phyloP scores from a whole-genome alignment of 768 basidiomycete genomes.

The Rhizopogon salebrosus region DNA sequence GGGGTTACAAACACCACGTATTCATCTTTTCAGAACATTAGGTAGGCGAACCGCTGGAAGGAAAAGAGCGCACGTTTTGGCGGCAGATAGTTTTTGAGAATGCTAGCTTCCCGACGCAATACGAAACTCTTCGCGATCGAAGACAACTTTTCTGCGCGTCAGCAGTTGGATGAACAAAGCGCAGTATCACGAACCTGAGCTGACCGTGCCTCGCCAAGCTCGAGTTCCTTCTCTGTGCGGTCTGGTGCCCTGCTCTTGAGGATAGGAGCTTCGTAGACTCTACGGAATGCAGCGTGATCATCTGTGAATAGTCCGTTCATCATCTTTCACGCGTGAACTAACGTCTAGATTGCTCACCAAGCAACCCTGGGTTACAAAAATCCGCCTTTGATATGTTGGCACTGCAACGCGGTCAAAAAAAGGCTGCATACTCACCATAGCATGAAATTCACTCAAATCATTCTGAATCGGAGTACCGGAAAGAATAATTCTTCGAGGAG shows the following conservation, averaged over 20 bases:
- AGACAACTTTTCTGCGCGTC: conserved; percentile 44
- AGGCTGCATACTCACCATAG: conserved; percentile 64
- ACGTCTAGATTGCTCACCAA: conserved; percentile 53
- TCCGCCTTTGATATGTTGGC: conserved; percentile 51
- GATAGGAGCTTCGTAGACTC: conserved; percentile 85
- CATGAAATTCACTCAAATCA: conserved; percentile 90
- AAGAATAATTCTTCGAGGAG: conserved; percentile 77
- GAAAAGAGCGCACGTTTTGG: conserved; percentile 67
- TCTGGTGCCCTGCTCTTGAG: conserved; percentile 78
- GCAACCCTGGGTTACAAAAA: conserved; percentile 89
- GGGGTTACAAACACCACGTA: conserved; percentile 97
- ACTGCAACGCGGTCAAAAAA: not conserved
- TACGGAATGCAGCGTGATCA: conserved; percentile 69
- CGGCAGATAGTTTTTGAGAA: conserved; percentile 80
- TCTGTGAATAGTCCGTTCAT: conserved; percentile 35
- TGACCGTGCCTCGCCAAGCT: conserved; percentile 72
- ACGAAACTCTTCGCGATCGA: conserved; percentile 84
- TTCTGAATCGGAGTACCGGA: conserved; percentile 98
- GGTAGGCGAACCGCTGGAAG: not conserved
- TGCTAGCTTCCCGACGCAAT: conserved; percentile 78
- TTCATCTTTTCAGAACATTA: conserved; percentile 57
- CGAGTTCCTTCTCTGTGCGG: conserved; percentile 64
- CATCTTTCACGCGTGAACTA: not conserved
- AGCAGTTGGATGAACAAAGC: not conserved
- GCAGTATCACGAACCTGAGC: conserved; percentile 51